These are phyloP conservation scores for Paramyrothecium roridum DNA, from an alignment of 2,329 filamentous ascomycete species.

Conservation along the genomic window DNA sequence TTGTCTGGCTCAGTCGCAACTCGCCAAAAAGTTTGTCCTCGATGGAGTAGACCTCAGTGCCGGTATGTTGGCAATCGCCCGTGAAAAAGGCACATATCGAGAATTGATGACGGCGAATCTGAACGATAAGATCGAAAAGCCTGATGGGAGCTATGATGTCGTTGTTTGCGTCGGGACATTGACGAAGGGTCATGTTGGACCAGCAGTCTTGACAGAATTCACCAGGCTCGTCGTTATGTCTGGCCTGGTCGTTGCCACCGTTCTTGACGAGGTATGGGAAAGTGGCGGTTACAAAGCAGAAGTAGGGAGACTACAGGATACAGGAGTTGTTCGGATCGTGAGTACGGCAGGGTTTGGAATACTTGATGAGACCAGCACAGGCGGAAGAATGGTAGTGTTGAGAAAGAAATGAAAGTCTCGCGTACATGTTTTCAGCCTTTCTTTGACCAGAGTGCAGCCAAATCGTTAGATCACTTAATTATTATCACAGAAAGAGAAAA, in stretches of 20 bases:
- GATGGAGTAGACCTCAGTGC: constrained; percentile 51
- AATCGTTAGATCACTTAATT: no score
- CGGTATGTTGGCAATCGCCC: constrained; percentile 51
- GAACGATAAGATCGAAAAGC: constrained; percentile 34
- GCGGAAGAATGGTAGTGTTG: no score
- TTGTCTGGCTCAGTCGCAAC: constrained; percentile 31
- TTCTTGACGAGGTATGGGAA: constrained; percentile 47
- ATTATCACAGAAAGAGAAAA: no score
- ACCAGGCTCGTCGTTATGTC: constrained; percentile 42
- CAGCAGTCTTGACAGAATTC: constrained; percentile 45
- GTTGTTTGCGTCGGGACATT: constrained; percentile 53
- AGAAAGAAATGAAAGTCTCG: no score
- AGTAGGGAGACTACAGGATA: constrained; percentile 28
- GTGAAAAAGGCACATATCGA: constrained; percentile 43
- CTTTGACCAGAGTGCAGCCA: no score
- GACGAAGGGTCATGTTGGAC: constrained; percentile 53
- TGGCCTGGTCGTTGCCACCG: constrained; percentile 48
- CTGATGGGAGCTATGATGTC: constrained; percentile 42
- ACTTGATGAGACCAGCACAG: no score
- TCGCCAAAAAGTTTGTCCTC: constrained; percentile 37
- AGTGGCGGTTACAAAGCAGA: constrained; percentile 43
- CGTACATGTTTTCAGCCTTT: no score
- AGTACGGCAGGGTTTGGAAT: no score
- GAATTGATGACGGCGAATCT: constrained; percentile 42
- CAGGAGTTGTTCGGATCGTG: no score